phyloP scores from a whole-genome alignment of 2,329 filamentous ascomycete species.

The Monilinia polystroma region DNA sequence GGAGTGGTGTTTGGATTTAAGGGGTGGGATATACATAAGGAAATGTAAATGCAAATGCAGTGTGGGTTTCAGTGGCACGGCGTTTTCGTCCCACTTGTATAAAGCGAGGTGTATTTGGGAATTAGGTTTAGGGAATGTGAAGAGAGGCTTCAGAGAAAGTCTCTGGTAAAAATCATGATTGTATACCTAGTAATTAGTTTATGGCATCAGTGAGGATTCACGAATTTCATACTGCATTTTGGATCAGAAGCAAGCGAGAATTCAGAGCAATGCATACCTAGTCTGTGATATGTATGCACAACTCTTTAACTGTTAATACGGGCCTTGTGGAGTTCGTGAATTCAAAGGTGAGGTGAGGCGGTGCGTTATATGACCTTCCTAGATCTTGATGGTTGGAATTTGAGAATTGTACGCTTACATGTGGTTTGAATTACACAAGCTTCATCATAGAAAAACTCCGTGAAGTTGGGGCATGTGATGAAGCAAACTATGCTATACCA shows the following conservation, averaged over 20 bases:
- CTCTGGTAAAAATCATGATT: not conserved
- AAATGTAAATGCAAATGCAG: not conserved
- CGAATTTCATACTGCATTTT: not conserved
- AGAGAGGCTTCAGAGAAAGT: not conserved
- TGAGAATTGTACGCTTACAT: not conserved
- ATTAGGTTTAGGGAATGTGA: not conserved
- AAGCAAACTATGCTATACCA: not conserved
- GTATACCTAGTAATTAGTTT: constrained; percentile 1
- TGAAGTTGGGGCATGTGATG: not conserved
- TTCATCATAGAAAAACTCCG: not conserved
- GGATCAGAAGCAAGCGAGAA: not conserved
- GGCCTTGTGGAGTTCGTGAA: too few relatives aligned
- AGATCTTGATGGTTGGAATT: not conserved
- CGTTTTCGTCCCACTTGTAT: not conserved
- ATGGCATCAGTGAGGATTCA: not conserved
- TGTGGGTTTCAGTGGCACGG: not conserved
- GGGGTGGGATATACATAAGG: not conserved
- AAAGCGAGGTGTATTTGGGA: not conserved
- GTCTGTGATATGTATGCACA: not conserved
- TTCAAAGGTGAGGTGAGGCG: not conserved
- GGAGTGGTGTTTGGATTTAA: constrained; percentile 7
- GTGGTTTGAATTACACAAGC: not conserved
- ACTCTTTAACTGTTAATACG: not conserved
- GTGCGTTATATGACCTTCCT: not conserved
- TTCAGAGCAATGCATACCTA: not conserved